Evolutionary conservation across 2,329 filamentous ascomycete genomes (phyloP).

Genomic region (Akanthomyces uredinophilus): DNA sequence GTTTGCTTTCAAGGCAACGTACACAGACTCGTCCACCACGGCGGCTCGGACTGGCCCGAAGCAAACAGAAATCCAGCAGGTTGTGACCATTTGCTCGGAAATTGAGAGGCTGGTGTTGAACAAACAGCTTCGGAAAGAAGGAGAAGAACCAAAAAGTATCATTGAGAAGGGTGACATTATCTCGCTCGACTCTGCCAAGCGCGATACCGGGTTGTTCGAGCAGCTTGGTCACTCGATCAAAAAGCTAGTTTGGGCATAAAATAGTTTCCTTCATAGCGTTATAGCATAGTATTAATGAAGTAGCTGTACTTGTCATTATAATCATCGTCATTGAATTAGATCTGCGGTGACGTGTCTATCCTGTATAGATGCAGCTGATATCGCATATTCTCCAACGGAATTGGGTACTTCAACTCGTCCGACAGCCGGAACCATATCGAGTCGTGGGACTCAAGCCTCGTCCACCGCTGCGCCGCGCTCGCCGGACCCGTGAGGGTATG

Average conservation of each 20-base stretch:
- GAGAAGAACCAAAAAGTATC: slow-evolving; percentile 40
- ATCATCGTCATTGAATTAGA: neutral
- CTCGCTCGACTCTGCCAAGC: slow-evolving; percentile 76
- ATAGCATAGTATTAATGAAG: slow-evolving; percentile 10
- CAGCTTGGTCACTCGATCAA: slow-evolving; percentile 86
- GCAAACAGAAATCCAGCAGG: slow-evolving; percentile 50
- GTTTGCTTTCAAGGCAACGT: slow-evolving; percentile 52
- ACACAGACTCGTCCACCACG: slow-evolving; percentile 48
- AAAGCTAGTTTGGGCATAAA: slow-evolving; percentile 78
- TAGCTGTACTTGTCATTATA: slow-evolving; percentile 3
- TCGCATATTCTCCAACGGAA: slow-evolving; percentile 88
- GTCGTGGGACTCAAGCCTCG: slow-evolving; percentile 68
- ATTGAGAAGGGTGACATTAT: slow-evolving; percentile 68
- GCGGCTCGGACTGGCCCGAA: slow-evolving; percentile 45
- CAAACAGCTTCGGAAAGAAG: slow-evolving; percentile 36
- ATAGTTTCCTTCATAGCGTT: slow-evolving; percentile 13
- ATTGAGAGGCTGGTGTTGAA: slow-evolving; percentile 63
- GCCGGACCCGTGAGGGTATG: slow-evolving; percentile 60
- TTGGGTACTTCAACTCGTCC: slow-evolving; percentile 66
- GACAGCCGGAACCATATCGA: slow-evolving; percentile 80
- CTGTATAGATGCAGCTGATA: slow-evolving; percentile 86
- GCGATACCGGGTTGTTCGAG: slow-evolving; percentile 79
- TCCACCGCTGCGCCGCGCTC: slow-evolving; percentile 53
- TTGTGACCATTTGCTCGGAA: slow-evolving; percentile 66
- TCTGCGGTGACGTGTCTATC: slow-evolving; percentile 17